Evolutionary conservation across 306 rosid species (phyloP), one percentile per base, ranked within the genome.

Genomic region (Crotalaria pallida): DNA sequence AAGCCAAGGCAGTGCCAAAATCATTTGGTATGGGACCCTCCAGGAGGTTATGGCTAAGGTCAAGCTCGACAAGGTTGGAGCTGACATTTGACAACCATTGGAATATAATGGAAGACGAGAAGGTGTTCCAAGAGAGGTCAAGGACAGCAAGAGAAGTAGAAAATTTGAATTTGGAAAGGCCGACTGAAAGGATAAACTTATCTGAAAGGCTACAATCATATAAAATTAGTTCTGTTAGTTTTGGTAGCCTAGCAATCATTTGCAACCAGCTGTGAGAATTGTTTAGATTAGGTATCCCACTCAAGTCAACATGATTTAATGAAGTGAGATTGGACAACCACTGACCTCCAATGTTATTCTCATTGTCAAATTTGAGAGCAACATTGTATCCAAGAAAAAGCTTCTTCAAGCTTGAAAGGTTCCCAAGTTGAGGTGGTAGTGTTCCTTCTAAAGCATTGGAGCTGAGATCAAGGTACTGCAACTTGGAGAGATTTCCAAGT

Each of bases 301-400:
- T 0, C 6, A 74, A 74, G 64, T 26, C 21, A 69, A 80, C 77
- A 69, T 69, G 63, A 5, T 69, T 63, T 49, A 80, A 69, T 74
- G 49, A 49, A 63, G 67, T 61, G 61, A 74, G 80, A 79, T 43
- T 62, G 19, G 73, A 63, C 3, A 75, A 2, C 80, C 77, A 80
- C 13, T 47, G 12, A 38, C 62, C 68, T 24, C 64, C 64, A 36
- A 0, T 43, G 1, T 12, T 6, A 27, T 55, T 33, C 23, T 1
- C 4, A 1, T 36, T 18, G 1, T 22, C 10, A 29, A 70, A 10
- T 76, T 71, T 31, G 1, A 68, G 69, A 63, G 17, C 36, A 11
- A 2, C 0, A n/a, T 4, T 0, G 10, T 0, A 6, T 44, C 36
- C 43, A 23, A 80, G 67, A 49, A 23, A 4, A 23, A 80, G 81